Evolutionary conservation across 257 asterid genomes (phyloP).

Genomic region (Przewalskia tangutica): DNA sequence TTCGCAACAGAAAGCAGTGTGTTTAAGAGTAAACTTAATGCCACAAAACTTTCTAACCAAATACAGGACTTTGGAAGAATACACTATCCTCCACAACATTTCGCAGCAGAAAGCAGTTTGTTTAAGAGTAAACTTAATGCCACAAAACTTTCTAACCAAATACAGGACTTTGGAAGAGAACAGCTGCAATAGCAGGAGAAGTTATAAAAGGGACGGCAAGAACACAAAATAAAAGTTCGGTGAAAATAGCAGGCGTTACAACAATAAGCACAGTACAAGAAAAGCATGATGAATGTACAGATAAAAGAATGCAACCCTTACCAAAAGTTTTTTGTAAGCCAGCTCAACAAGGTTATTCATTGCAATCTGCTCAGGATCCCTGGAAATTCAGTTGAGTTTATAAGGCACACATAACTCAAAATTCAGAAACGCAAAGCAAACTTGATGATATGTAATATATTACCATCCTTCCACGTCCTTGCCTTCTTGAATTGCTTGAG

Average conservation of each 20-base stretch:
- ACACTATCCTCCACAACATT: neutral
- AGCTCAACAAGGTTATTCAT: slow-evolving; percentile 70
- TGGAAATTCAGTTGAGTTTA: slow-evolving; percentile 22
- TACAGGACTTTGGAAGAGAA: neutral
- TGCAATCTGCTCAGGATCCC: slow-evolving; percentile 86
- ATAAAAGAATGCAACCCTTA: slow-evolving; percentile 20
- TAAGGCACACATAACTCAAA: neutral
- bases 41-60: neutral
- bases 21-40: neutral
- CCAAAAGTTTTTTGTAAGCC: slow-evolving; percentile 78
- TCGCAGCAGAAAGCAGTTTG: neutral
- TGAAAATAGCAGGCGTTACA: neutral
- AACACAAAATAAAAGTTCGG: neutral
- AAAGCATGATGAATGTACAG: neutral
- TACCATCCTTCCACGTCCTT: slow-evolving; percentile 43
- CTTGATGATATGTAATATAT: slow-evolving; percentile 10
- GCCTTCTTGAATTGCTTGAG: slow-evolving; percentile 51
- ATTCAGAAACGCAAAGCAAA: neutral
- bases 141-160: neutral
- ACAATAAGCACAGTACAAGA: neutral
- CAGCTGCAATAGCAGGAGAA: neutral
- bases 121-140: neutral
- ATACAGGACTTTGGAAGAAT: neutral
- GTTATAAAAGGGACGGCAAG: neutral
- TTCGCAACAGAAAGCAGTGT: neutral